Evolutionary conservation across 768 basidiomycete species (phyloP), one percentile per base, ranked within the genome.

Genomic region (Tricholoma sp.): DNA sequence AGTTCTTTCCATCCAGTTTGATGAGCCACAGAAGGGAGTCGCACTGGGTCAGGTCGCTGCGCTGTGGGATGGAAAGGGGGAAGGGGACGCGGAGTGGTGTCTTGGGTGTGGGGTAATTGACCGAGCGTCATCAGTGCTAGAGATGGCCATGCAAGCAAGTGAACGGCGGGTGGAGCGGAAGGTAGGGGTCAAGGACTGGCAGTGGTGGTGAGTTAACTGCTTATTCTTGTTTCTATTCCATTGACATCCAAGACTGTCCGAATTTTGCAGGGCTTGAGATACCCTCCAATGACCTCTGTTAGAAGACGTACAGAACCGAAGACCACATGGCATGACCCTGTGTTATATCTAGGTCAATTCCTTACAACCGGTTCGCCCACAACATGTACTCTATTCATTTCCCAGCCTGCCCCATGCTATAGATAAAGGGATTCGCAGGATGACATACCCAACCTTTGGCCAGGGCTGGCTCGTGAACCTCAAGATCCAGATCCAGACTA

Each of bases 41-140:
- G 79, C 91, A 0, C 81, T 85, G 0, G 95, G 95, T 1, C 95
- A 98, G 70, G 81, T 89, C 27, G 86, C 85, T 5, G 85, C 82
- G 0, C 61, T 96, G 2, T 97, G 85, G 70, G 78, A 84, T 56
- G 82, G 75, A 2, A 79, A 83, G 46, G 83, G 76, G 2, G 78
- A 83, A 54, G 82, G 75, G 1, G 79, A 83, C 47, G 83, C 76
- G 2, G 79, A 84, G 46, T 88, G 87, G 85, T 94, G 92, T 69
- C 75, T 96, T 29, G 94, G 94, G 2, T 89, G 88, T 65, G 94
- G 92, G 31, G 71, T 79, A 5, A 94, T 97, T 50, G 59, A 18
- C n/a, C 47, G 8, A 4, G 47, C 27, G 3, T 18, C 47, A 8
- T 50, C 47, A 5, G 27, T 50, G 47, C 47, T 27, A 10, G 47